These are phyloP conservation scores for Aureobasidium melanogenum DNA, from an alignment of 2,329 filamentous ascomycete genomes.

Conservation along the genomic window DNA sequence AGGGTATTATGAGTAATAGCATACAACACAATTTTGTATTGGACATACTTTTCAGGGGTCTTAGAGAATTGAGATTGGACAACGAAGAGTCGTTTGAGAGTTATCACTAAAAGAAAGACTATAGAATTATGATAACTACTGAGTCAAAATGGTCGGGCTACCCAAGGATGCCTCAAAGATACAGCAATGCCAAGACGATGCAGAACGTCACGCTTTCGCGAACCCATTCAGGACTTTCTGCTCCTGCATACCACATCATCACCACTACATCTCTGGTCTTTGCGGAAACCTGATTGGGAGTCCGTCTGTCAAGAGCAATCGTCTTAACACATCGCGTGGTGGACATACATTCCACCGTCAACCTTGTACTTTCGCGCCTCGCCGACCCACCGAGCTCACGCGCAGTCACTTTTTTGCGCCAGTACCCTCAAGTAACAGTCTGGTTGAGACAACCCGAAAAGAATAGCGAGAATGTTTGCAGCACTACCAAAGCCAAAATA, in stretches of 20 bases:
- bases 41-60: background rate
- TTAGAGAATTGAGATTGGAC: background rate
- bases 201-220: background rate
- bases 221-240: background rate
- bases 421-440: background rate
- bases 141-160: background rate
- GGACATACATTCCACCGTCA: background rate
- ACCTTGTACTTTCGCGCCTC: background rate
- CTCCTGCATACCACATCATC: background rate
- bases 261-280: background rate
- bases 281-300: background rate
- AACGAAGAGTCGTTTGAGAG: background rate
- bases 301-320: background rate
- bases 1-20: background rate
- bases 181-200: background rate
- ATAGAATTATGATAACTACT: background rate
- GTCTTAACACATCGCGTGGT: background rate
- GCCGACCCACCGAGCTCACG: background rate
- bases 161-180: background rate
- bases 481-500: constrained; percentile 88
- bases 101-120: background rate
- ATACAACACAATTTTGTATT: background rate
- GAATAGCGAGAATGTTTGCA: constrained; percentile 50
- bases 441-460: background rate
- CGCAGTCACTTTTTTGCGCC: background rate